A percentile compares a stretch with the other conserved stretches of the same genome.
Conservation (phyloP, 1,139 yeast species). For the Hansenula lynferdii region DNA sequence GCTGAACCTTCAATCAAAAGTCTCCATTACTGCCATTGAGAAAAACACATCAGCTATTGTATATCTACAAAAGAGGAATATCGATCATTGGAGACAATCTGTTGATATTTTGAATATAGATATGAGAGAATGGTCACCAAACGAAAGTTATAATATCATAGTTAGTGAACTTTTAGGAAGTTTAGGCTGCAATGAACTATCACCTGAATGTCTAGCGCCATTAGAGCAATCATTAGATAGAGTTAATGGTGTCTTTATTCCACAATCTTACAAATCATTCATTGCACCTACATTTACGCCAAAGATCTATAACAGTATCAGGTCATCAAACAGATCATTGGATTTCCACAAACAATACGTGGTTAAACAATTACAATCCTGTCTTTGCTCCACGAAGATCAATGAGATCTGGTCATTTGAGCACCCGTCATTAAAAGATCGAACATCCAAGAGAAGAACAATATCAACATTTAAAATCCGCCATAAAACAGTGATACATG, state of each 20-base stretch:
- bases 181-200: conserved; percentile 85
- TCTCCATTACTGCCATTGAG: conserved; percentile 56
- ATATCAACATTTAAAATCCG: conserved; percentile 30
- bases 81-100: conserved; percentile 36
- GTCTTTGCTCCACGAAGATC: conserved; percentile 35
- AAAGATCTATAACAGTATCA: conserved; percentile 30
- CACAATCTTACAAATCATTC: conserved; percentile 53
- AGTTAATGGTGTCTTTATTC: conserved; percentile 44
- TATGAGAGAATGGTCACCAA: conserved; percentile 44
- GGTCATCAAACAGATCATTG: conserved; percentile 13
- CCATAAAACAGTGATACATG: conserved; percentile 56
- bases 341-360: conserved; percentile 52
- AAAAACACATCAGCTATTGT: conserved; percentile 62
- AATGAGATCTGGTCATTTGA: conserved; percentile 49
- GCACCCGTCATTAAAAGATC: conserved; percentile 34
- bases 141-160: conserved; percentile 44
- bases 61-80: conserved; percentile 38
- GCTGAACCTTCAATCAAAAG: conserved; percentile 23
- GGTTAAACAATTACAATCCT: conserved; percentile 49
- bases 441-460: conserved; percentile 24
- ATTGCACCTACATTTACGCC: conserved; percentile 67
- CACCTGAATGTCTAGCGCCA: conserved; percentile 66
- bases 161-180: conserved; percentile 85
- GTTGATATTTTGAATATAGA: conserved; percentile 54
- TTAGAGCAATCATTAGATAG: conserved; percentile 25